Base-by-base conservation (phyloP, 352 stramenopile species). In the Plasmopara viticola region DNA sequence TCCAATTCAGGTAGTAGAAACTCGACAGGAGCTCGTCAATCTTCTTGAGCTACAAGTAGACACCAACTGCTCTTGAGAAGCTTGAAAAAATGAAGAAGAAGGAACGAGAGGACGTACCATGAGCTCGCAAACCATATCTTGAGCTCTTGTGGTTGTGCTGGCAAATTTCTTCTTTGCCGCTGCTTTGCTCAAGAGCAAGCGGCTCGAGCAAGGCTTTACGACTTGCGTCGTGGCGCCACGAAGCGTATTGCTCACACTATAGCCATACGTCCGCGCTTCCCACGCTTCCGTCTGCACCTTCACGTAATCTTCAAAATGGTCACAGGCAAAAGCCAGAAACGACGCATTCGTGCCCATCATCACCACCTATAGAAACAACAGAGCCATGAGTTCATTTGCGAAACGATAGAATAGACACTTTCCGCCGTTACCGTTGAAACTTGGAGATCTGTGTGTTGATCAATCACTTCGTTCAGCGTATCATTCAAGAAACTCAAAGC, bases 91-190 rank as follows among this genome's bases (percentile, higher is more conserved):
- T 3, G 20, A 3, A 25, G 3, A 3, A 25, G 20, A 25, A 3
- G 20, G 3, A 3, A 25, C 20, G 20, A 25, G 20, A 35, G 13
- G 14, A 64, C 68, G 6, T 57, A 90, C 79, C 77, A 90, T 90
- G 43, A 90, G 62, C 43, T 90, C 79, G 42, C 79, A 90, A 7
- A 90, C 79, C 74, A 90, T 87, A 40, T 90, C 79, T 63, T 90
- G 79, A 14, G 79, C 77, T 58, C 77, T 64, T 4, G 79, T 88
- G 51, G 75, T 88, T 13, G 79, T 88, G 44, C 66, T 86, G n/a
- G 87, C 74, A 53, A 90, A 87, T 53, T 85, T 86, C 55, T 90
- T 87, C 58, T 90, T 90, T 4, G 79, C 79, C 15, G 75, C 72
- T 14, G 74, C 72, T 38, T 86, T 87, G 52, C 70, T 85, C 25